Base-by-base conservation (phyloP, 495 filamentous ascomycete genomes). In the Evernia prunastri region DNA sequence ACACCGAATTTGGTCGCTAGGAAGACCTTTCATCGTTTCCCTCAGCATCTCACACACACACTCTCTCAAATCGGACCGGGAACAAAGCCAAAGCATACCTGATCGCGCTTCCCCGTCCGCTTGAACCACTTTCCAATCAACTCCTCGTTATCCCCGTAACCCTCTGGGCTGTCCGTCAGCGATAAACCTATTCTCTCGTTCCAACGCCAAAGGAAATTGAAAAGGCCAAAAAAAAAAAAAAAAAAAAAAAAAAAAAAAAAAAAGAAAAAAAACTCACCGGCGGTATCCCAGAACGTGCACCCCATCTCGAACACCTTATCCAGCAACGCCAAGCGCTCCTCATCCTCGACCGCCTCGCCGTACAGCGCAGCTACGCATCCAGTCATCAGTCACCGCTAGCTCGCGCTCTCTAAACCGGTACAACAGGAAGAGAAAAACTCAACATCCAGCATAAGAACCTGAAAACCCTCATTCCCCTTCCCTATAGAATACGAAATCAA, bases 221-320 rank as follows among this genome's bases (percentile, higher is more conserved):
- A n/a, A n/a, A n/a, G n/a, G n/a, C n/a, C n/a, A n/a, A n/a, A n/a
- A n/a, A n/a, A n/a, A n/a, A n/a, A n/a, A n/a, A n/a, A n/a, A n/a
- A n/a, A n/a, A n/a, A n/a, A n/a, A n/a, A n/a, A n/a, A n/a, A n/a
- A n/a, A n/a, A n/a, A n/a, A n/a, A n/a, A n/a, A n/a, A n/a, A n/a
- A n/a, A n/a, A n/a, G n/a, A n/a, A n/a, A n/a, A n/a, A n/a, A n/a
- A n/a, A 76, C 43, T 76, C 68, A 53, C 85, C 78, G 27, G 84
- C 79, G 13, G 77, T 80, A 67, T 88, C 86, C 85, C 85, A 87
- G 61, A 82, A 81, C 1, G 67, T 79, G 36, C 77, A 73, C 1
- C 85, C 86, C 9, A 79, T 69, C 58, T 81, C 76, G 47, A 79
- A 76, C 1, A 75, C 80, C 13, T 71, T 66, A 58, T 80, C 77